Percentiles rank a stretch among this genome's conserved stretches.
Conservation (phyloP, 805 yeast species). For the Diddensiella transvaalensis region DNA sequence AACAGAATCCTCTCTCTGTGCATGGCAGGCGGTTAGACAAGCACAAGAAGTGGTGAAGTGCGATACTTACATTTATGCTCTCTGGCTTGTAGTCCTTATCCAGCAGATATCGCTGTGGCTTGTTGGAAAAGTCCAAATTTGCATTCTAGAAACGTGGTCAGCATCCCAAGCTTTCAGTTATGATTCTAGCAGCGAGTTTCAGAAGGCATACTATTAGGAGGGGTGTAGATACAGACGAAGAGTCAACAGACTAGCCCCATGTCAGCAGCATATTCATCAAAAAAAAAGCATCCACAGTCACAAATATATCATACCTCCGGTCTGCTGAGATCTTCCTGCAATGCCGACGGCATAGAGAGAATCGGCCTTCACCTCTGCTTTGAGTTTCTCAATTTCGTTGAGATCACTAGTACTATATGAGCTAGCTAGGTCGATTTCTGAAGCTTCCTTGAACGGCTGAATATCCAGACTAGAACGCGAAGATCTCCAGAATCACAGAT, state of each 20-base stretch:
- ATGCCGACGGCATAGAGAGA: background rate
- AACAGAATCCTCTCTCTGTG: slow-evolving; percentile 33
- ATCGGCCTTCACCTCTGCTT: too few relatives aligned
- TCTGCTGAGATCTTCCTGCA: background rate
- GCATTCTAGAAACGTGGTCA: slow-evolving; percentile 1
- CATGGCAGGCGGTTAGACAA: too few relatives aligned
- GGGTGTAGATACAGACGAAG: background rate
- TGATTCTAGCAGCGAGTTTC: too few relatives aligned
- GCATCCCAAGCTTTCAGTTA: background rate
- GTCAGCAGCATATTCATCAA: background rate
- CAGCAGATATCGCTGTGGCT: slow-evolving; percentile 18
- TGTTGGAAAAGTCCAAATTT: slow-evolving; percentile 12
- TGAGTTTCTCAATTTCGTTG: too few relatives aligned
- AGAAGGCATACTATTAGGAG: background rate
- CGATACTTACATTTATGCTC: slow-evolving; percentile 14
- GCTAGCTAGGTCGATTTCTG: too few relatives aligned
- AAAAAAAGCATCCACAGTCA: too few relatives aligned
- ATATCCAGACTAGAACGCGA: too few relatives aligned
- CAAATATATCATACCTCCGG: background rate
- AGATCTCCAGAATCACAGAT: too few relatives aligned
- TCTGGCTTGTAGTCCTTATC: slow-evolving; percentile 17
- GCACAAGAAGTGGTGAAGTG: background rate
- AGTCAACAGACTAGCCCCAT: background rate
- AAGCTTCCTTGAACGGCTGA: too few relatives aligned
- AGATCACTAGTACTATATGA: too few relatives aligned